These are phyloP conservation scores for Solanum pennellii DNA, from an alignment of 257 asterid species.

Conservation along the genomic window DNA sequence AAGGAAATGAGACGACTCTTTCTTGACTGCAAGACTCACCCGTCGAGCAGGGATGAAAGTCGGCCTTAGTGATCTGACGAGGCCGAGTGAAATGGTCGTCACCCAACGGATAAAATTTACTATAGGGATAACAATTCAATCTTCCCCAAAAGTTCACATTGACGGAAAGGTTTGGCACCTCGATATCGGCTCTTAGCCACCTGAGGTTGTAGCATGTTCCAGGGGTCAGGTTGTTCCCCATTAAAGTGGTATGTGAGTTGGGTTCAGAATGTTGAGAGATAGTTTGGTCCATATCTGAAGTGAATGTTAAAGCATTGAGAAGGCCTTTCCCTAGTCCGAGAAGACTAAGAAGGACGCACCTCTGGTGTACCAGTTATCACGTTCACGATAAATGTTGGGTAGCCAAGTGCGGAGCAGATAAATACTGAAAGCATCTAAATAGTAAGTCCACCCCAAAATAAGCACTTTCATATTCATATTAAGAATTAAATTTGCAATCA, in stretches of 20 bases:
- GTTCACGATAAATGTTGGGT: accelerated
- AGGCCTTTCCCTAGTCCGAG: background rate
- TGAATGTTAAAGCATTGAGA: background rate
- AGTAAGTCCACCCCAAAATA: too few species aligned
- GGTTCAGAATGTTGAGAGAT: background rate
- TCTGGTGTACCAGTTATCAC: too few species aligned
- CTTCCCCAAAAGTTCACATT: background rate
- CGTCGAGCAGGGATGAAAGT: too few species aligned
- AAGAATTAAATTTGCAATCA: background rate
- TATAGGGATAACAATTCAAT: too few species aligned
- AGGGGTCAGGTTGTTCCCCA: background rate
- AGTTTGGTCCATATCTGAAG: background rate
- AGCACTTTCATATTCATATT: too few species aligned
- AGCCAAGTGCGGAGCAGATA: background rate
- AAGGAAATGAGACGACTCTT: background rate
- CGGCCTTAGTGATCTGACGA: too few species aligned
- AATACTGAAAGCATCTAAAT: too few species aligned
- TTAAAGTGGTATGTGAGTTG: background rate
- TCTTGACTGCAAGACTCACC: background rate
- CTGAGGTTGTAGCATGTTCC: background rate
- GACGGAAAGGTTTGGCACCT: background rate
- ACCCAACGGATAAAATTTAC: too few species aligned
- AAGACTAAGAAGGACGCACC: background rate
- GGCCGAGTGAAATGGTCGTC: background rate
- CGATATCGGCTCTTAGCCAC: too few species aligned